A percentile compares a stretch with the other conserved stretches of the same genome.
These are phyloP conservation scores for Aspergillus funiculosus DNA, from an alignment of 495 filamentous ascomycete species.

Conservation along the genomic window DNA sequence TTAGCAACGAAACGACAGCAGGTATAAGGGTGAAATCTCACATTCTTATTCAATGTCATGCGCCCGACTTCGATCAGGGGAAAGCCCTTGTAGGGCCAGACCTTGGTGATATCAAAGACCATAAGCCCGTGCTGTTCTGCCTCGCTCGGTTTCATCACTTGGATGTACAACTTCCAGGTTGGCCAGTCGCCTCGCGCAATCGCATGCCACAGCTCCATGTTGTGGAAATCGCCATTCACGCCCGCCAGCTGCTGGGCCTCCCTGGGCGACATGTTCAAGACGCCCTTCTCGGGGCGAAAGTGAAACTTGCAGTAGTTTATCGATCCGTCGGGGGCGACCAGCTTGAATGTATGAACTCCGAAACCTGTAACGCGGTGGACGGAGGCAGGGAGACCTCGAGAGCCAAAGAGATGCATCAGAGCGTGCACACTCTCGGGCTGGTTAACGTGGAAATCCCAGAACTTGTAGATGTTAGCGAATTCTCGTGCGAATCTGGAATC, in stretches of 20 bases:
- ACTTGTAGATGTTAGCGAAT: slow-evolving; percentile 22
- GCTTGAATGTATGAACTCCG: slow-evolving; percentile 60
- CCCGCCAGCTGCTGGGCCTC: slow-evolving; percentile 50
- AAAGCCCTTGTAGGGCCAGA: slow-evolving; percentile 37
- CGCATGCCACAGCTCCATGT: slow-evolving; percentile 32
- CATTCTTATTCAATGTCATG: slow-evolving; percentile 37
- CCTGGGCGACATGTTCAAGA: slow-evolving; percentile 47
- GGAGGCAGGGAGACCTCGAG: slow-evolving; percentile 58
- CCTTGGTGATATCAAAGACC: slow-evolving; percentile 44
- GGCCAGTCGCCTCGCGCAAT: slow-evolving; percentile 36
- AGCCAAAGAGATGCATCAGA: slow-evolving; percentile 64
- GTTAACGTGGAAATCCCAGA: slow-evolving; percentile 49
- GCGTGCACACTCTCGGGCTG: slow-evolving; percentile 49
- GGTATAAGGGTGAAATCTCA: slow-evolving; percentile 15
- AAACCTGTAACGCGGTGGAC: slow-evolving; percentile 61
- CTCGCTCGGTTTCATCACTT: slow-evolving; percentile 47
- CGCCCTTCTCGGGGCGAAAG: slow-evolving; percentile 53
- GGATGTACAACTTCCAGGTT: slow-evolving; percentile 42
- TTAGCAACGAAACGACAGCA: no score
- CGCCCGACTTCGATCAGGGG: slow-evolving; percentile 38
- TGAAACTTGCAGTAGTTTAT: slow-evolving; percentile 61
- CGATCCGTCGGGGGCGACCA: slow-evolving; percentile 48
- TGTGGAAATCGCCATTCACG: slow-evolving; percentile 38
- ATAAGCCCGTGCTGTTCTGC: slow-evolving; percentile 28
- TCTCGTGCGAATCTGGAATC: background rate